Conservation (phyloP, 768 basidiomycete genomes). For the Naganishia vaughanmartiniae region DNA sequence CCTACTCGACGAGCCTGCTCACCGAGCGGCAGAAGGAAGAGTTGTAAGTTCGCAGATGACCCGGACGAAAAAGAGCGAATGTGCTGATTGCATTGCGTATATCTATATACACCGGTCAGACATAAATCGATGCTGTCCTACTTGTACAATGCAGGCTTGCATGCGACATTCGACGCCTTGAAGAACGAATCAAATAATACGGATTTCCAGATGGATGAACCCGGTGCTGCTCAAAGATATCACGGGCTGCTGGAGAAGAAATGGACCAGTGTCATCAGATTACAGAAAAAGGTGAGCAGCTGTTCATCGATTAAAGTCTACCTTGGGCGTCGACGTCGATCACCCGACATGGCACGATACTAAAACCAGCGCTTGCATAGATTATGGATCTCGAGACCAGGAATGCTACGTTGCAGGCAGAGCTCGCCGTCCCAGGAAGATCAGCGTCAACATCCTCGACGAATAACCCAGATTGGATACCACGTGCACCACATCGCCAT, state of each 20-base stretch:
- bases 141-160: conserved; percentile 42
- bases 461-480: conserved; percentile 63
- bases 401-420: conserved; percentile 71
- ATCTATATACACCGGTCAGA: conserved; percentile 28
- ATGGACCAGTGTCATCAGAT: conserved; percentile 91
- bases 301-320: background rate
- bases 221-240: conserved; percentile 74
- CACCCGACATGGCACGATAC: background rate
- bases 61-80: background rate
- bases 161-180: conserved; percentile 47
- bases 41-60: conserved; percentile 39
- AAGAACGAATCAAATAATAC: conserved; percentile 47
- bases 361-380: conserved; percentile 54
- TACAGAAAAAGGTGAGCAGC: conserved; percentile 81
- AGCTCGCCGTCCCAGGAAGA: conserved; percentile 59
- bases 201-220: conserved; percentile 52
- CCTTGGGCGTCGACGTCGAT: background rate
- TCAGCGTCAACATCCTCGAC: conserved; percentile 56
- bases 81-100: background rate
- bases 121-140: conserved; percentile 50
- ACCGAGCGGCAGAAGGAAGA: conserved; percentile 52
- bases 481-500: conserved; percentile 75
- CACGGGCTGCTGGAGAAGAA: conserved; percentile 91
- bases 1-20: conserved; percentile 34
- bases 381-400: conserved; percentile 92